Evolutionary conservation across 2,329 filamentous ascomycete species (phyloP), one percentile per base, ranked within the genome.

Genomic region (Phaeophleospora eucalypticola): DNA sequence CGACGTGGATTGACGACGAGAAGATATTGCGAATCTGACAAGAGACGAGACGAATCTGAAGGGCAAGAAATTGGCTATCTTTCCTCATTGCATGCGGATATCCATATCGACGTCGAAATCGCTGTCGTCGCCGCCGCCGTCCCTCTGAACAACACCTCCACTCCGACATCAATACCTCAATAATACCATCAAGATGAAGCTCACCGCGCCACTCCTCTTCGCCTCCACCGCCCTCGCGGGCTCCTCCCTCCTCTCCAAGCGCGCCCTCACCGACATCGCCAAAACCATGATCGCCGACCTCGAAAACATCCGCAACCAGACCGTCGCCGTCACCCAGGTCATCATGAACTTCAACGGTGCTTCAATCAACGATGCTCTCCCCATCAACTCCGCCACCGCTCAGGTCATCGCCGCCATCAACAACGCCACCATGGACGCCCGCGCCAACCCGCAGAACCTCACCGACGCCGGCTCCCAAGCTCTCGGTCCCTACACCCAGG

Each of bases 301-400:
- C 16, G 15, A 29, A 14, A 21, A n/a, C 1, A 40, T 46, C 38
- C 15, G 21, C 10, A 37, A 35, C 29, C 44, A 41, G 27, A 46
- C 44, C 19, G 15, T 18, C 16, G 33, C 29, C 14, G 32, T 41
- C 7, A 46, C 44, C 3, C n/a, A 20, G 7, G 19, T 10, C 17
- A 41, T 46, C 32, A 16, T 9, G 6, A 32, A 17, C n/a, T 35
- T 41, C 29, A 35, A 41, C 20, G 38, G 44, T 32, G 27, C 18
- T 6, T 7, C 19, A 14, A 12, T 18, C 10, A n/a, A 18, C 35
- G 43, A 35, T 3, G 44, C 44, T 7, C 37, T 46, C 27, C 27
- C 32, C 37, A 41, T 46, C 44, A 41, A 40, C 18, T 7, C 38
- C 33, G 44, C 44, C 3, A 46, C 37, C 44, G 21, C 17, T 6